phyloP scores from a whole-genome alignment of 2,329 filamentous ascomycete species.

The Phialophora macrospora region DNA sequence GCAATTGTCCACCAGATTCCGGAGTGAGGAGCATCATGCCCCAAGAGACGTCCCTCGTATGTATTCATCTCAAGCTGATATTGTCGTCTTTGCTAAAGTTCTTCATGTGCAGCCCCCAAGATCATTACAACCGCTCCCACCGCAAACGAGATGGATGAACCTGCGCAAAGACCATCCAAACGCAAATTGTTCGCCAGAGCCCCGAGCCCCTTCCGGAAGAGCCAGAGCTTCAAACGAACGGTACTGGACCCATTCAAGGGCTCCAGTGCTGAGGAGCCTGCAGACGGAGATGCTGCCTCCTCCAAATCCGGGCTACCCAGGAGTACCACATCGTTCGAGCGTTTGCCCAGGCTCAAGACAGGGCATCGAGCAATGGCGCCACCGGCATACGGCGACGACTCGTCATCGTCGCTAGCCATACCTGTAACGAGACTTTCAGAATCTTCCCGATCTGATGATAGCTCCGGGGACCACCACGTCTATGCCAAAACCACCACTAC shows the following conservation, averaged over 20 bases:
- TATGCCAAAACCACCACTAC: constrained; percentile 66
- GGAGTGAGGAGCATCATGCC: constrained; percentile 56
- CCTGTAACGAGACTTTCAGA: constrained; percentile 74
- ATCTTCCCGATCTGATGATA: constrained; percentile 87
- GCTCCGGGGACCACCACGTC: constrained; percentile 69
- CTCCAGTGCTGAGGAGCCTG: constrained; percentile 14
- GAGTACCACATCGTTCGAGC: constrained; percentile 31
- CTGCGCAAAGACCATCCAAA: constrained; percentile 42
- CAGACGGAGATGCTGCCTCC: constrained; percentile 9
- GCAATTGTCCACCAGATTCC: constrained; percentile 78
- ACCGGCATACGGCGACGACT: constrained; percentile 66
- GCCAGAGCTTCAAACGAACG: constrained; percentile 25
- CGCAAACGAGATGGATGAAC: constrained; percentile 60
- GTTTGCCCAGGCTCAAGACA: constrained; percentile 22
- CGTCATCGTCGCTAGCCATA: constrained; percentile 65
- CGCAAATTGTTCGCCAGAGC: constrained; percentile 31
- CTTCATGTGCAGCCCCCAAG: constrained; percentile 54
- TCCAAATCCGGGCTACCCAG: constrained; percentile 10
- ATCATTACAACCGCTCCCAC: constrained; percentile 95
- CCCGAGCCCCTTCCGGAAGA: constrained; percentile 35
- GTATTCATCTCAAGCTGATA: constrained; percentile 3
- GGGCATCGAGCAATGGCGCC: constrained; percentile 55
- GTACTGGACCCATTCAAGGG: constrained; percentile 39
- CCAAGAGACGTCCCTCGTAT: constrained; percentile 52
- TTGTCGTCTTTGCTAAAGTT: constrained; percentile 1